A percentile compares a stretch with the other conserved stretches of the same genome.
Evolutionary conservation across 257 asterid genomes (phyloP).

Genomic region (Pogostemon cablin): DNA sequence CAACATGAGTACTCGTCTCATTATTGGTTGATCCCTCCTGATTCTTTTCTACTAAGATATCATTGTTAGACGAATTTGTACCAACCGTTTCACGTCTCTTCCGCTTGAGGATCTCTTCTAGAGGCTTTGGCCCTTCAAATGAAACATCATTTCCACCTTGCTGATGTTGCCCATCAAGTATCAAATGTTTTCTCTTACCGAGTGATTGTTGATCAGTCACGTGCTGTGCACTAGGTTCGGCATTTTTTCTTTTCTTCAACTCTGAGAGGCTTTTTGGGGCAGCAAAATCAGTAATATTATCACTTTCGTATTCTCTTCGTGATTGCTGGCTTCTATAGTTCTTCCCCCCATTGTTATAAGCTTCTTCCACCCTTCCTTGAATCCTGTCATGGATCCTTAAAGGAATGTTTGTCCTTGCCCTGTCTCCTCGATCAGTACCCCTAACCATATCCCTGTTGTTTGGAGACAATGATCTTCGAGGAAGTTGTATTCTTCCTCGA

Average conservation of each 20-base stretch:
- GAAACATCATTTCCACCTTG: constrained; percentile 49
- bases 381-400: constrained; percentile 65
- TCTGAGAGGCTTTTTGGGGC: constrained; percentile 79
- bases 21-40: constrained; percentile 29
- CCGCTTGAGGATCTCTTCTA: constrained; percentile 79
- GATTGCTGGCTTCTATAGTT: constrained; percentile 44
- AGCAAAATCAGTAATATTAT: constrained; percentile 47
- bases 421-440: constrained; percentile 49
- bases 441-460: constrained; percentile 48
- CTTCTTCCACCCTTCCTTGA: constrained; percentile 61
- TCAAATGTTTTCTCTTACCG: constrained; percentile 69
- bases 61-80: constrained; percentile 26
- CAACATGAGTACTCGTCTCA: constrained; percentile 20
- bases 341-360: constrained; percentile 43
- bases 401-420: constrained; percentile 41
- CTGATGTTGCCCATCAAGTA: constrained; percentile 43
- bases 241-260: constrained; percentile 59
- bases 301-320: constrained; percentile 54
- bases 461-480: constrained; percentile 57
- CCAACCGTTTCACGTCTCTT: constrained; percentile 55
- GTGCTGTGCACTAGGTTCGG: constrained; percentile 43
- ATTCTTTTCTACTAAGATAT: constrained; percentile 33
- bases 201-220: constrained; percentile 45
- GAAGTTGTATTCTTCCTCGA: constrained; percentile 73
- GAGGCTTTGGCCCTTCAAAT: constrained; percentile 96